Conservation (phyloP, 2,329 filamentous ascomycete species). For the Tolypocladium tropicale region DNA sequence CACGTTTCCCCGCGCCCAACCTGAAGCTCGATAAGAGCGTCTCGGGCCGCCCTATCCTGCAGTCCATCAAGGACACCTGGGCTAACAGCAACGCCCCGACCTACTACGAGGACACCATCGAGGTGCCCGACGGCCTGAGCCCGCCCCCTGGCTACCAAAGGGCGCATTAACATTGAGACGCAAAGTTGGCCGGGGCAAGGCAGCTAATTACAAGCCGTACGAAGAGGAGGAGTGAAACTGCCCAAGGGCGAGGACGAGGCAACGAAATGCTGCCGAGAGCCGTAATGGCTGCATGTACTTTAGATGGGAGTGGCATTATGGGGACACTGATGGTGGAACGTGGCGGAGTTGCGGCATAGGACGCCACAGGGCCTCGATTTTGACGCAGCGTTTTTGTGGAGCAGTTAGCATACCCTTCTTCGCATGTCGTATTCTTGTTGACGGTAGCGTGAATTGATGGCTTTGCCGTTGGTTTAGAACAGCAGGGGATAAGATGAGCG, state of each 20-base stretch:
- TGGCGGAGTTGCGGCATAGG: too few relatives aligned
- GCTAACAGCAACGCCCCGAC: slow-evolving; percentile 23
- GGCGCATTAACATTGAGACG: not conserved
- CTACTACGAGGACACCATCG: slow-evolving; percentile 30
- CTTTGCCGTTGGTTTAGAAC: not conserved
- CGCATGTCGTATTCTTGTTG: too few relatives aligned
- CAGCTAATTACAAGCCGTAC: not conserved
- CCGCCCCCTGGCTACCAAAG: slow-evolving; percentile 29
- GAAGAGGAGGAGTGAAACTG: not conserved
- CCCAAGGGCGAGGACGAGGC: not conserved
- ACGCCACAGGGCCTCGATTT: not conserved
- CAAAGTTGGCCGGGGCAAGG: not conserved
- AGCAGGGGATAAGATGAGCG: not conserved
- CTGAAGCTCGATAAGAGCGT: slow-evolving; percentile 20
- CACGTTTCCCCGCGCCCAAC: slow-evolving; percentile 29
- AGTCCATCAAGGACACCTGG: slow-evolving; percentile 27
- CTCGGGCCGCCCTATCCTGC: slow-evolving; percentile 24
- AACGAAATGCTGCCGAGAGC: not conserved
- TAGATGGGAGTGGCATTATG: not conserved
- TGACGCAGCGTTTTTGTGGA: too few relatives aligned
- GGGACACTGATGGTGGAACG: too few relatives aligned
- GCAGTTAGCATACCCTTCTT: not conserved
- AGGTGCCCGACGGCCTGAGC: slow-evolving; percentile 30
- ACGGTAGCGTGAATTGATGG: slow-evolving; percentile 2
- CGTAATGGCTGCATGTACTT: not conserved